Evolutionary conservation across 306 rosid species (phyloP).

Genomic region (Casuarina cunninghamiana): DNA sequence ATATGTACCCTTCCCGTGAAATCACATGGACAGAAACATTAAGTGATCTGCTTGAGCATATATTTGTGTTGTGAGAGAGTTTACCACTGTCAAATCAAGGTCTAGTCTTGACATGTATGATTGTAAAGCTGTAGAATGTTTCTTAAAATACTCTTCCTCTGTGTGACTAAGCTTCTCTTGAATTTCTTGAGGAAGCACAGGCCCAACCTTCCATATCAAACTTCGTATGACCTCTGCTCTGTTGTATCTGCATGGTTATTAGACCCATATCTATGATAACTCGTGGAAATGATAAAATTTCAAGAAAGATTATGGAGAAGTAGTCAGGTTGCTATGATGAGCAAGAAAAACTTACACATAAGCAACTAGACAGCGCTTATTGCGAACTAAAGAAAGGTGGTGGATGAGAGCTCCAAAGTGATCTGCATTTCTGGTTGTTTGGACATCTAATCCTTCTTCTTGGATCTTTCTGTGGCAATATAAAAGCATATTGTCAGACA

Average conservation of each 20-base stretch:
- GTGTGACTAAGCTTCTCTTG: slow-evolving; percentile 68
- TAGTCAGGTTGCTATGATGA: background rate
- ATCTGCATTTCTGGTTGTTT: slow-evolving; percentile 78
- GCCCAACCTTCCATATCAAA: slow-evolving; percentile 83
- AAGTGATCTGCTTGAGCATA: background rate
- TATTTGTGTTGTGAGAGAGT: background rate
- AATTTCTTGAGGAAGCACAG: slow-evolving; percentile 67
- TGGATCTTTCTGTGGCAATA: slow-evolving; percentile 67
- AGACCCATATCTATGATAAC: slow-evolving; percentile 10
- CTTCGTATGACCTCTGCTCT: slow-evolving; percentile 64
- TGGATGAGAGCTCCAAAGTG: slow-evolving; percentile 84
- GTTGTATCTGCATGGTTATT: slow-evolving; percentile 50
- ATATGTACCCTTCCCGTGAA: background rate
- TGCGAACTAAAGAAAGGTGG: slow-evolving; percentile 83
- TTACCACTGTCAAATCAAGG: slow-evolving; percentile 88
- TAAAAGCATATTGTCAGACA: slow-evolving; percentile 13
- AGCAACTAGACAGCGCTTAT: slow-evolving; percentile 87
- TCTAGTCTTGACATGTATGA: slow-evolving; percentile 58
- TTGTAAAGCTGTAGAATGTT: slow-evolving; percentile 64
- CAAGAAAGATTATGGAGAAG: background rate
- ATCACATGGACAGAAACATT: background rate
- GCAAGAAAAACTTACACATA: slow-evolving; percentile 50
- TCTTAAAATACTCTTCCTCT: slow-evolving; percentile 76
- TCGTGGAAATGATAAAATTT: background rate
- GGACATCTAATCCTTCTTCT: slow-evolving; percentile 79